phyloP scores from a whole-genome alignment of 257 asterid species.

The Fraxinus cuspidata region DNA sequence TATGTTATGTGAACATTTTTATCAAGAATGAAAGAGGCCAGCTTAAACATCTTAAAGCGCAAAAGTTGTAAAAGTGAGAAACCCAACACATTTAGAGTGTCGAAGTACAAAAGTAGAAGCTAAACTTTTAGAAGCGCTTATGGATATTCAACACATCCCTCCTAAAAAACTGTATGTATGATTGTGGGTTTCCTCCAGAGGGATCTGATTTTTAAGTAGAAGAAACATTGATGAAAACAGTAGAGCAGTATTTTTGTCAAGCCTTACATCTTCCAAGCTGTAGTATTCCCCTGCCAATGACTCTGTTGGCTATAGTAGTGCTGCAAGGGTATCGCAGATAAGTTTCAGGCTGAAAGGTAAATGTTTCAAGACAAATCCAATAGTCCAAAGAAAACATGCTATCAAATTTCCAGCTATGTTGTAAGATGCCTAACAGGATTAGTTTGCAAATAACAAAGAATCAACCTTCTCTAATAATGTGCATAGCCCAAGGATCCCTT shows the following conservation, averaged over 20 bases:
- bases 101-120: not conserved
- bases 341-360: slow-evolving; percentile 30
- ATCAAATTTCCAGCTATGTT: slow-evolving; percentile 4
- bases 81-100: slow-evolving; percentile 24
- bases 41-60: slow-evolving; percentile 10
- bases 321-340: slow-evolving; percentile 52
- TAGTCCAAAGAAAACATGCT: not conserved
- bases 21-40: not conserved
- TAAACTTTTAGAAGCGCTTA: not conserved
- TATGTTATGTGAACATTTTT: not conserved
- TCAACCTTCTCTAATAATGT: slow-evolving; percentile 87
- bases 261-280: slow-evolving; percentile 97
- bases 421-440: slow-evolving; percentile 15
- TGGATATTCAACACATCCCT: slow-evolving; percentile 50
- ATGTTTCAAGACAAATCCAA: not conserved
- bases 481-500: slow-evolving; percentile 97
- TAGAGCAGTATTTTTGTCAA: slow-evolving; percentile 80
- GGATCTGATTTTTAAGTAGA: slow-evolving; percentile 89
- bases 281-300: slow-evolving; percentile 90
- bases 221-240: slow-evolving; percentile 92
- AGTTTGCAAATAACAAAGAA: slow-evolving; percentile 9
- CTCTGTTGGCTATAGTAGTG: slow-evolving; percentile 82
- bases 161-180: slow-evolving; percentile 77
- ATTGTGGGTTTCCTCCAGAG: slow-evolving; percentile 63
- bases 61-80: not conserved